Evolutionary conservation across 768 basidiomycete genomes (phyloP).

Genomic region (Lactarius tabidus): DNA sequence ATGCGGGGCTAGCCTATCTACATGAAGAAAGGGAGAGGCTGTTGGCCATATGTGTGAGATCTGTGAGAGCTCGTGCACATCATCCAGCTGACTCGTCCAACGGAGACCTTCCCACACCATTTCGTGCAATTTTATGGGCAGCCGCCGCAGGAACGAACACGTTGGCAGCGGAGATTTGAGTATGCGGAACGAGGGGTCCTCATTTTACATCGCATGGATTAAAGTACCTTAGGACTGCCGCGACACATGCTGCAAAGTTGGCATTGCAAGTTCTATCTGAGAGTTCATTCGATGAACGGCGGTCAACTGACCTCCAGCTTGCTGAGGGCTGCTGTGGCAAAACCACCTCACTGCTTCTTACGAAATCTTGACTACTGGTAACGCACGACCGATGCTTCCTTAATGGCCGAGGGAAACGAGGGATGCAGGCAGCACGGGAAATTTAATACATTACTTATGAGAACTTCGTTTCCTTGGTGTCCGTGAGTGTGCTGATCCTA

Average conservation of each 20-base stretch:
- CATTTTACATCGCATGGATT: neutral
- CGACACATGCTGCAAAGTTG: neutral
- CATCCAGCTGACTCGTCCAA: conserved; percentile 2
- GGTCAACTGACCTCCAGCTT: neutral
- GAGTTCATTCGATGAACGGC: neutral
- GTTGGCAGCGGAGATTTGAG: conserved; percentile 1
- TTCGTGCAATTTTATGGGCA: neutral
- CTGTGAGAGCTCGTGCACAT: neutral
- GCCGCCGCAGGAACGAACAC: neutral
- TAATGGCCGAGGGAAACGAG: neutral
- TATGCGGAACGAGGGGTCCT: neutral
- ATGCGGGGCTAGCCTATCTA: neutral
- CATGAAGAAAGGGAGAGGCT: neutral
- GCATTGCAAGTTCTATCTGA: neutral
- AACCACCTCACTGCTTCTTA: neutral
- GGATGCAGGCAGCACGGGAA: neutral
- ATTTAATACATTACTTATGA: neutral
- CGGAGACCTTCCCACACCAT: conserved; percentile 4
- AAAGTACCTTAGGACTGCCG: neutral
- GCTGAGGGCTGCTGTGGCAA: neutral
- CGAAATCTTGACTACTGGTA: neutral
- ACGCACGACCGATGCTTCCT: neutral
- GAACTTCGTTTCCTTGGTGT: neutral
- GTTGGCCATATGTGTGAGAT: neutral
- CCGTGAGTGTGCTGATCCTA: neutral